Percentiles rank a stretch among this genome's conserved stretches.
Conservation (phyloP, 192 early-diverging fungal genomes). For the Physocladia obscura region DNA sequence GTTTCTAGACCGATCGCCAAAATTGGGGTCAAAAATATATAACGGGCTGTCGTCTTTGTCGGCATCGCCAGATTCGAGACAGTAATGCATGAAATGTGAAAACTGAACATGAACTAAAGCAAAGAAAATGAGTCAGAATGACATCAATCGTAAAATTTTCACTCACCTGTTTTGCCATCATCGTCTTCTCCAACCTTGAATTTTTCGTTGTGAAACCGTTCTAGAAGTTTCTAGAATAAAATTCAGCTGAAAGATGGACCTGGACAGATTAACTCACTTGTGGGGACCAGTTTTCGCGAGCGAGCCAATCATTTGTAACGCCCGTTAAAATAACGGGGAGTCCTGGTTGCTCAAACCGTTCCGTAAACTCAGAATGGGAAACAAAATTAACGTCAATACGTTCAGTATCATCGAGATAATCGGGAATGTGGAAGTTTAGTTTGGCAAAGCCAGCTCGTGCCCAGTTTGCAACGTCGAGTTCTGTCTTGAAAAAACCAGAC, state of each 20-base stretch:
- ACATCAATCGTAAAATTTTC: background rate
- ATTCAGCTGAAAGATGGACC: no score
- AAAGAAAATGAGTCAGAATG: background rate
- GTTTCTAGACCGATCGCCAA: constrained; percentile 46
- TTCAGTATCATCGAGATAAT: background rate
- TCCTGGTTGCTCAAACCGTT: background rate
- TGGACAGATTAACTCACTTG: no score
- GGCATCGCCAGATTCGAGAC: constrained; percentile 39
- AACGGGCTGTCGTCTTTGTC: constrained; percentile 70
- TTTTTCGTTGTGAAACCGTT: constrained; percentile 53
- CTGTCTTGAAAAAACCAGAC: no score
- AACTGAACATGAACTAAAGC: constrained; percentile 22
- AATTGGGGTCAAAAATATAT: constrained; percentile 79
- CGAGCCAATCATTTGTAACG: background rate
- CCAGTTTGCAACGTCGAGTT: background rate
- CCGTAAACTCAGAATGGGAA: background rate
- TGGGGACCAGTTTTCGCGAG: background rate
- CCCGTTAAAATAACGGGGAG: background rate
- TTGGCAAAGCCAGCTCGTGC: background rate
- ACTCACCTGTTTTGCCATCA: constrained; percentile 56
- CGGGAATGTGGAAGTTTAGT: background rate
- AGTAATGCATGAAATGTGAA: constrained; percentile 52
- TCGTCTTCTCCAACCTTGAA: constrained; percentile 84
- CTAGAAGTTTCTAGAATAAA: constrained; percentile 8
- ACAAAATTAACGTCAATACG: background rate